Base-by-base conservation (phyloP, 2,329 filamentous ascomycete genomes). In the Emydomyces testavorans region DNA sequence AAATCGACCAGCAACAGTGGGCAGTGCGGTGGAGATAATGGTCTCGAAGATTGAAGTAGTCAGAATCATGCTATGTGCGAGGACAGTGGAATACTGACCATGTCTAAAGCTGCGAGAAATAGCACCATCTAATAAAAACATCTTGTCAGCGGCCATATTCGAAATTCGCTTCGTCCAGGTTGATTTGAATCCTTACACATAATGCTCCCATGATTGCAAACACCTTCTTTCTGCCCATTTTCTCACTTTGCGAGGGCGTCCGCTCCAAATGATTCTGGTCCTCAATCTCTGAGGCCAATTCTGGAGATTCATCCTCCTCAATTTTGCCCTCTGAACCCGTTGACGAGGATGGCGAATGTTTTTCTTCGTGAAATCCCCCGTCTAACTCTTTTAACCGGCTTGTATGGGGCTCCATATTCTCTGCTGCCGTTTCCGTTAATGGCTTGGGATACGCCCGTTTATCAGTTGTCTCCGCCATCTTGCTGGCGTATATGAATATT, bases 41-140 rank as follows among this genome's bases (percentile, higher is more conserved):
- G 61, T 64, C 56, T 54, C 21, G 16, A 35, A 10, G n/a, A 20
- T 13, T 29, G 32, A 37, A 23, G 4, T 11, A n/a, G 16, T 45
- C 10, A 34, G 50, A 20, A 31, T 18, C 23, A 10, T 24, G 21
- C 7, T 35, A n/a, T n/a, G n/a, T 8, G 1, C 23, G 3, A 41
- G 10, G 7, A 13, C 29, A 8, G 11, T 4, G 15, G 11, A 13
- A 39, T 42, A 46, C 61, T 48, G 60, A 70, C 68, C 60, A 79
- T 77, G 55, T 81, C 77, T 26, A 81, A 61, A 29, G 77, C 77
- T 4, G 76, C 76, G 15, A 81, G 70, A 48, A 80, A 77, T n/a
- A 80, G 65, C 3, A 75, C 75, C 61, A 78, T 70, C 68, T 71
- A 54, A 18, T 18, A 11, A 40, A 46, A 8, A 21, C n/a, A 21